These are phyloP conservation scores for Beauveria sp. DNA, from an alignment of 2,329 filamentous ascomycete genomes.

Conservation along the genomic window DNA sequence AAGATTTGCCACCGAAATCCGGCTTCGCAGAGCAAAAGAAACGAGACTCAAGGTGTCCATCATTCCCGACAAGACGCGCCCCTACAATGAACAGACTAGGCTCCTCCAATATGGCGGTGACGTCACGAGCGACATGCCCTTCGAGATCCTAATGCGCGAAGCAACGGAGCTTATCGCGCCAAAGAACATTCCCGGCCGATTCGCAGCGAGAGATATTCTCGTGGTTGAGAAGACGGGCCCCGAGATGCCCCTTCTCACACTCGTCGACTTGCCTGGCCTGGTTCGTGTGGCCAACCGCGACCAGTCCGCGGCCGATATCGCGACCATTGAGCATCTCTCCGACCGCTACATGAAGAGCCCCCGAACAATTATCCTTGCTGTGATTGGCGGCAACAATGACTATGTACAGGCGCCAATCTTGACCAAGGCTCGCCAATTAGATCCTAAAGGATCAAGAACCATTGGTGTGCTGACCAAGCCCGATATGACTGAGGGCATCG, in stretches of 20 bases:
- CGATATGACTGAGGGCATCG: conserved; percentile 44
- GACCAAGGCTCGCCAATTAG: conserved; percentile 42
- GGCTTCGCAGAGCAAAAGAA: conserved; percentile 41
- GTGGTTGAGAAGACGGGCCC: conserved; percentile 53
- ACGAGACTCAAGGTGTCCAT: conserved; percentile 42
- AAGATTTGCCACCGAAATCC: conserved; percentile 52
- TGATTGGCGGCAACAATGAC: conserved; percentile 48
- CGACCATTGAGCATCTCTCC: conserved; percentile 43
- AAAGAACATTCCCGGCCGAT: conserved; percentile 41
- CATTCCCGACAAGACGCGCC: conserved; percentile 43
- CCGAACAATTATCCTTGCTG: conserved; percentile 47
- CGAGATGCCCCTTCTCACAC: conserved; percentile 50
- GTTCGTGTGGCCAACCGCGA: conserved; percentile 46
- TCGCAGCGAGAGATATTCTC: conserved; percentile 45
- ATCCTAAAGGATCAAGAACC: conserved; percentile 40
- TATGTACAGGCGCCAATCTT: conserved; percentile 46
- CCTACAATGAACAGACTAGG: conserved; percentile 37
- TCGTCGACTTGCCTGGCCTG: conserved; percentile 55
- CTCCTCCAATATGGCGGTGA: conserved; percentile 41
- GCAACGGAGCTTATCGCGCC: conserved; percentile 44
- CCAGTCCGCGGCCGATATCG: conserved; percentile 45
- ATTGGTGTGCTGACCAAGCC: conserved; percentile 47
- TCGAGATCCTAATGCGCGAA: conserved; percentile 43
- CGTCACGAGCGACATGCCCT: conserved; percentile 36
- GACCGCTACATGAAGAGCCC: conserved; percentile 49